Evolutionary conservation across 2,329 filamentous ascomycete species (phyloP).

Genomic region (Teratosphaeria nubilosa): DNA sequence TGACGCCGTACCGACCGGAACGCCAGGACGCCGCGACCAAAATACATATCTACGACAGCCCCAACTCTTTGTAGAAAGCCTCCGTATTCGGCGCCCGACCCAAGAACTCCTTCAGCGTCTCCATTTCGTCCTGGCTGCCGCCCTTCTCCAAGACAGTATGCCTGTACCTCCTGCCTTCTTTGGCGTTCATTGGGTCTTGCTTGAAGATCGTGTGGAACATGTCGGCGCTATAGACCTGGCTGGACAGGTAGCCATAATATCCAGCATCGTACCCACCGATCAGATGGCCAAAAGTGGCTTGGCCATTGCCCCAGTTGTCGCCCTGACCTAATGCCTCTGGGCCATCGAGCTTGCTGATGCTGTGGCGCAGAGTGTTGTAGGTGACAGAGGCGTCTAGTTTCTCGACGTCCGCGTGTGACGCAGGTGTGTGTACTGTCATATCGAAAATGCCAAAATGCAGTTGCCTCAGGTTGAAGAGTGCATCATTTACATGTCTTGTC

Average conservation of each 20-base stretch:
- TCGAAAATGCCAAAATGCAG: constrained; percentile 75
- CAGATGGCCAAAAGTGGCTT: constrained; percentile 72
- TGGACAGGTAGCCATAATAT: constrained; percentile 61
- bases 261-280: constrained; percentile 79
- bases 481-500: constrained; percentile 73
- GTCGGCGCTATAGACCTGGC: constrained; percentile 71
- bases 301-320: constrained; percentile 59
- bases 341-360: constrained; percentile 65
- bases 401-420: constrained; percentile 58
- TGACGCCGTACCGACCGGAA: background rate
- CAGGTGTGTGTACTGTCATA: constrained; percentile 67
- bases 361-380: constrained; percentile 62
- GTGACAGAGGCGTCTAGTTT: constrained; percentile 52
- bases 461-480: constrained; percentile 67
- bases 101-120: constrained; percentile 66
- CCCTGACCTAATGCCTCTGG: constrained; percentile 54
- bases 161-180: constrained; percentile 64
- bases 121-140: constrained; percentile 72
- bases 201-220: constrained; percentile 80
- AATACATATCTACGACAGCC: constrained; percentile 24
- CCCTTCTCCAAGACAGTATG: constrained; percentile 70
- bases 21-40: background rate
- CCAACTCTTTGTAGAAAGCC: constrained; percentile 71
- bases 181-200: constrained; percentile 64
- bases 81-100: constrained; percentile 67